These are phyloP conservation scores for Kodamaea jinghongensis DNA, from an alignment of 805 yeast genomes.

Conservation along the genomic window DNA sequence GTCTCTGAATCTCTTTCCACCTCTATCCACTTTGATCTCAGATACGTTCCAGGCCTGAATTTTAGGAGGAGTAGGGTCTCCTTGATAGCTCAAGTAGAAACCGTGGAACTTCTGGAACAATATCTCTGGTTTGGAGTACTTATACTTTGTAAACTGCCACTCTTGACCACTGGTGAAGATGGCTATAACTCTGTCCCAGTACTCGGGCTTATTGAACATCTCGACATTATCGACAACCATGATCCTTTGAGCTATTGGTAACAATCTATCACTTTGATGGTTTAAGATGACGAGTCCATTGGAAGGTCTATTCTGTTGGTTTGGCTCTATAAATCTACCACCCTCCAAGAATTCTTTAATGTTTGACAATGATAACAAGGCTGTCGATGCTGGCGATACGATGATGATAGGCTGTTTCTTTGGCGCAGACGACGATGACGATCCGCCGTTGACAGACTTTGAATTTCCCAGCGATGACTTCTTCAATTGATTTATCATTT, in stretches of 20 bases:
- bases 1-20: constrained; percentile 78
- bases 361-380: constrained; percentile 38
- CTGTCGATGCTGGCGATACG: constrained; percentile 45
- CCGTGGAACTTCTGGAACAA: constrained; percentile 86
- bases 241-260: constrained; percentile 55
- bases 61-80: constrained; percentile 74
- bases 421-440: constrained; percentile 11
- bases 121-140: constrained; percentile 73
- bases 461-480: constrained; percentile 63
- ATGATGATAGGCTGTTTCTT: constrained; percentile 44
- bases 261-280: constrained; percentile 54
- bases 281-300: constrained; percentile 47
- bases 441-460: constrained; percentile 53
- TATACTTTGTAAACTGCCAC: constrained; percentile 93
- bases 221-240: constrained; percentile 88
- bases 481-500: constrained; percentile 53
- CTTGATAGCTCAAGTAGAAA: constrained; percentile 69
- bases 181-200: constrained; percentile 97
- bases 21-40: constrained; percentile 71
- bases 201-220: constrained; percentile 81
- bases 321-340: constrained; percentile 63
- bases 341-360: constrained; percentile 55
- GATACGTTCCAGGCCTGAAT: constrained; percentile 88
- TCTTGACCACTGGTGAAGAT: constrained; percentile 95
- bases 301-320: constrained; percentile 30